Conservation (phyloP, 768 basidiomycete genomes). For the Naematelia encephala region DNA sequence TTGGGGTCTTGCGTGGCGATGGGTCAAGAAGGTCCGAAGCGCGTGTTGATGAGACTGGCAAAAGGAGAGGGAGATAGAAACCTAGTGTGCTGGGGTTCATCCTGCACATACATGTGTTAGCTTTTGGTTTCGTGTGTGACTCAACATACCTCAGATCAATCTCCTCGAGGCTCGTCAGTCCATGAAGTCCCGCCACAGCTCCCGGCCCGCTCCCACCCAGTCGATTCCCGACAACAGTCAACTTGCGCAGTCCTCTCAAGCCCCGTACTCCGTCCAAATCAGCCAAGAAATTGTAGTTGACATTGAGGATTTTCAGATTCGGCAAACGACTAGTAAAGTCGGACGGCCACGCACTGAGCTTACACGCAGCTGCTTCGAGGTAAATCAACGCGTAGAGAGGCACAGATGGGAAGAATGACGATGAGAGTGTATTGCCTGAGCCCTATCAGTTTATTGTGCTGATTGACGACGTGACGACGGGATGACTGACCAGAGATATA, state of each 20-base stretch:
- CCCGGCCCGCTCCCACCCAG: constrained; percentile 59
- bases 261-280: constrained; percentile 70
- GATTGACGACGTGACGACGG: neutral
- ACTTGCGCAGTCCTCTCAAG: constrained; percentile 69
- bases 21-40: constrained; percentile 3
- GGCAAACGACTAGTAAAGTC: constrained; percentile 66
- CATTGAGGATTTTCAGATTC: constrained; percentile 83
- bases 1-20: constrained; percentile 6
- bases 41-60: constrained; percentile 54
- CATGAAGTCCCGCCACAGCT: constrained; percentile 60
- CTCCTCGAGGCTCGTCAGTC: constrained; percentile 78
- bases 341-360: constrained; percentile 69
- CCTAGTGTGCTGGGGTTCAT: constrained; percentile 98
- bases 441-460: constrained; percentile 42
- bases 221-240: constrained; percentile 78
- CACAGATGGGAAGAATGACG: constrained; percentile 51
- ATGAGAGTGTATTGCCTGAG: constrained; percentile 48
- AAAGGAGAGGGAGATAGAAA: constrained; percentile 87
- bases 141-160: constrained; percentile 76
- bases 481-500: constrained; percentile 80
- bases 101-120: constrained; percentile 42
- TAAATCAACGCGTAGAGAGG: constrained; percentile 86
- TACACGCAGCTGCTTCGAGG: constrained; percentile 85
- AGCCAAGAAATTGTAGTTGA: constrained; percentile 89
- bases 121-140: neutral